Evolutionary conservation across 805 yeast species (phyloP).

Genomic region (Spathaspora hagerdaliae): DNA sequence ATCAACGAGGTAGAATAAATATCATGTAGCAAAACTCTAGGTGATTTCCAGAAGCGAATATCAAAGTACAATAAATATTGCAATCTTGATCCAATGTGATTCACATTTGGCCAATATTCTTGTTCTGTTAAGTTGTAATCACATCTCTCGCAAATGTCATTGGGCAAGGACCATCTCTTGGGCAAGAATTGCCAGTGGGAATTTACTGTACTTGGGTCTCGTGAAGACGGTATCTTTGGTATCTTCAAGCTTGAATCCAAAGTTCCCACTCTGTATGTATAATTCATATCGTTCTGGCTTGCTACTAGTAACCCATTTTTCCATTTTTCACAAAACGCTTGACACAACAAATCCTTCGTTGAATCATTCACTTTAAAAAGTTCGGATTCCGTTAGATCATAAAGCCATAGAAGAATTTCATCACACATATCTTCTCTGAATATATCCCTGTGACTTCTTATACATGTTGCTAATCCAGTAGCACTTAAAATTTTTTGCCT

Average conservation of each 20-base stretch:
- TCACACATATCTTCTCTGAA: conserved; percentile 80
- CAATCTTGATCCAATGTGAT: conserved; percentile 49
- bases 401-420: conserved; percentile 65
- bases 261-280: conserved; percentile 25
- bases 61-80: conserved; percentile 65
- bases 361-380: conserved; percentile 46
- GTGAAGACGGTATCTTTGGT: conserved; percentile 29
- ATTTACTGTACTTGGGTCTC: conserved; percentile 1
- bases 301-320: conserved; percentile 25
- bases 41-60: conserved; percentile 63
- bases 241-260: conserved; percentile 32
- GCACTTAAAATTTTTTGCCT: conserved; percentile 54
- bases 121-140: conserved; percentile 34
- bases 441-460: conserved; percentile 62
- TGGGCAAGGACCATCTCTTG: conserved; percentile 45
- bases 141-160: conserved; percentile 42
- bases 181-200: conserved; percentile 39
- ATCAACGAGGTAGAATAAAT: conserved; percentile 62
- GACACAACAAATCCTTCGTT: conserved; percentile 49
- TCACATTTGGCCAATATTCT: conserved; percentile 20
- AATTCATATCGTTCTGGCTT: conserved; percentile 1
- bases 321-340: conserved; percentile 63
- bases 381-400: conserved; percentile 52
- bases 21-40: conserved; percentile 57
- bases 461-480: conserved; percentile 64